Evolutionary conservation across 2,329 filamentous ascomycete species (phyloP).

Genomic region (Anisogramma anomala): DNA sequence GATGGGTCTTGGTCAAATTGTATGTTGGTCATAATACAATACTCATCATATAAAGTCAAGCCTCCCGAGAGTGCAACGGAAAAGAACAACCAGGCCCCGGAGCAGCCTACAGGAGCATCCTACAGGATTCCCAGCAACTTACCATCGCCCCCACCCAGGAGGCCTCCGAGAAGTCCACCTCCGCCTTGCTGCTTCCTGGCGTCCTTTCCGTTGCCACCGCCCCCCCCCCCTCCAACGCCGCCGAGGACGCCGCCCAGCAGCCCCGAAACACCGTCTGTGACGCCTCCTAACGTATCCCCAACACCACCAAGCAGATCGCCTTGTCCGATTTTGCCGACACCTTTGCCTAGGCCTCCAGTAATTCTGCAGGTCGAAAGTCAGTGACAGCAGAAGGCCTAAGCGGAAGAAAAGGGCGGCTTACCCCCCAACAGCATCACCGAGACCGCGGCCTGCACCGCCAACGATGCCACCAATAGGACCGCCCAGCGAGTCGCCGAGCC

Average conservation of each 20-base stretch:
- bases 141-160: neutral
- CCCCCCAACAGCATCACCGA: conserved; percentile 11
- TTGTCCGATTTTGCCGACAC: neutral
- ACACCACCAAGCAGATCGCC: conserved; percentile 9
- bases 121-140: neutral
- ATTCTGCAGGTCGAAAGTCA: neutral
- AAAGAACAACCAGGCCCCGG: too few relatives aligned
- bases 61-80: too few relatives aligned
- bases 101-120: too few relatives aligned
- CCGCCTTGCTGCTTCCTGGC: conserved; percentile 7
- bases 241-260: conserved; percentile 12
- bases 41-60: too few relatives aligned
- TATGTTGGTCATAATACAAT: too few relatives aligned
- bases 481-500: conserved; percentile 10
- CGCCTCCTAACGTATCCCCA: conserved; percentile 13
- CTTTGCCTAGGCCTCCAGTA: conserved; percentile 12
- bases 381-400: too few relatives aligned
- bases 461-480: conserved; percentile 12
- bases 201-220: conserved; percentile 5
- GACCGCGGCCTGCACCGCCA: conserved; percentile 10
- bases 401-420: too few relatives aligned
- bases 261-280: conserved; percentile 11
- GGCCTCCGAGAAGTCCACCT: conserved; percentile 1
- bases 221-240: conserved; percentile 6
- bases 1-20: too few relatives aligned